Evolutionary conservation across 139 green algal species (phyloP).

Genomic region (Chlorella sp.): DNA sequence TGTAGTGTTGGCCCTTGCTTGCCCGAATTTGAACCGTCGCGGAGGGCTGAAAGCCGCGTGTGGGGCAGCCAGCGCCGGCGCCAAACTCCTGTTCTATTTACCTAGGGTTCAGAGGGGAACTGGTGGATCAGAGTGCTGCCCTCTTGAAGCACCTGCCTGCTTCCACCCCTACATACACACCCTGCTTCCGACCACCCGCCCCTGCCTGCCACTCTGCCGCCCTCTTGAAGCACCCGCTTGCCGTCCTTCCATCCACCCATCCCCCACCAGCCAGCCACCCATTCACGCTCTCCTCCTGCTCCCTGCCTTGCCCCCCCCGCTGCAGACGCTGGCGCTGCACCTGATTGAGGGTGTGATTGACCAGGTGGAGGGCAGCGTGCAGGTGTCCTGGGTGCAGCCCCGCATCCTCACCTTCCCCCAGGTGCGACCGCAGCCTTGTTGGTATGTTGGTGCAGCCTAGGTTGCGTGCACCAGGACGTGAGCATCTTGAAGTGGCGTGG

Average conservation of each 20-base stretch:
- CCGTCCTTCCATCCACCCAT: too few species aligned
- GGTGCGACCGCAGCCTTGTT: constrained; percentile 3
- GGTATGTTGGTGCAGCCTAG: background rate
- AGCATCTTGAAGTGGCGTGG: too few species aligned
- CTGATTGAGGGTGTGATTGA: constrained; percentile 94
- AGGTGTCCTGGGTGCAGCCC: constrained; percentile 93
- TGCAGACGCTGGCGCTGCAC: constrained; percentile 76
- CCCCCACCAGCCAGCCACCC: too few species aligned
- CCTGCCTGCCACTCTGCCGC: too few species aligned
- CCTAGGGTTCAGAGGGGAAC: too few species aligned
- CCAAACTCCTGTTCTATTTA: background rate
- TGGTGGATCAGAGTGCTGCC: too few species aligned
- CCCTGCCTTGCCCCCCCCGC: background rate
- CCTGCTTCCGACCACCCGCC: too few species aligned
- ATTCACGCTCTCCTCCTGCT: background rate
- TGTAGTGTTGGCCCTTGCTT: too few species aligned
- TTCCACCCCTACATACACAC: too few species aligned
- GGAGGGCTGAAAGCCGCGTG: background rate
- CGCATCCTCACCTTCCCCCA: constrained; percentile 85
- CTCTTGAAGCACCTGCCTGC: too few species aligned
- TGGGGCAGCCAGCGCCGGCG: background rate
- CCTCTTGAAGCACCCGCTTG: too few species aligned
- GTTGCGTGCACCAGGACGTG: background rate
- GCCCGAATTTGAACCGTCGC: background rate
- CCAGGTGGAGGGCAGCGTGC: constrained; percentile 80